phyloP scores from a whole-genome alignment of 768 basidiomycete species.

The Pisolithus microcarpus region DNA sequence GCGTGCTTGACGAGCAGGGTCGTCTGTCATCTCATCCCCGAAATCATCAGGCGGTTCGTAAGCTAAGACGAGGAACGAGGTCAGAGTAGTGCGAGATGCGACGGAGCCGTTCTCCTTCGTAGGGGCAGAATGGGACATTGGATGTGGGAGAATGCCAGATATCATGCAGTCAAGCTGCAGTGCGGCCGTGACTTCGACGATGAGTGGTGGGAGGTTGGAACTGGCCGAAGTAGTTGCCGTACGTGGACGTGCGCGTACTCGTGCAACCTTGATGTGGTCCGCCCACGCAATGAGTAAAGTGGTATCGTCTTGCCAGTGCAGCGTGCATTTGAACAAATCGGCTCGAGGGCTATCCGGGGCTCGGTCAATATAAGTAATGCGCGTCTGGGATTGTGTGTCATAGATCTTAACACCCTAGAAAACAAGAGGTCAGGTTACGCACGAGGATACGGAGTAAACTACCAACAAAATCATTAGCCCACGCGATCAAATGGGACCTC shows the following conservation, averaged over 20 bases:
- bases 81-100: constrained; percentile 32
- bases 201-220: constrained; percentile 48
- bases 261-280: constrained; percentile 84
- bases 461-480: constrained; percentile 88
- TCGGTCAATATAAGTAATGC: constrained; percentile 82
- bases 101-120: constrained; percentile 13
- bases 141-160: constrained; percentile 80
- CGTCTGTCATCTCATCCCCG: constrained; percentile 59
- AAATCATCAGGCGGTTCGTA: constrained; percentile 75
- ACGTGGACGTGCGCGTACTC: constrained; percentile 58
- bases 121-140: constrained; percentile 28
- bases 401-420: constrained; percentile 88
- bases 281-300: constrained; percentile 93
- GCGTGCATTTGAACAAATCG: constrained; percentile 88
- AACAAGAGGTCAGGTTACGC: background rate
- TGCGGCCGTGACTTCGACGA: constrained; percentile 84
- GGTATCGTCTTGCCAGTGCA: constrained; percentile 89
- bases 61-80: constrained; percentile 78
- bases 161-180: constrained; percentile 96
- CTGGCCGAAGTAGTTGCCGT: constrained; percentile 34
- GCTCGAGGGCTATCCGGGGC: constrained; percentile 79
- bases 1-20: constrained; percentile 68
- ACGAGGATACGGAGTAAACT: background rate
- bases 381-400: constrained; percentile 68
- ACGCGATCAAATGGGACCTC: constrained; percentile 82